Conservation (phyloP, 768 basidiomycete genomes). For the Panaeolus papilionaceus region DNA sequence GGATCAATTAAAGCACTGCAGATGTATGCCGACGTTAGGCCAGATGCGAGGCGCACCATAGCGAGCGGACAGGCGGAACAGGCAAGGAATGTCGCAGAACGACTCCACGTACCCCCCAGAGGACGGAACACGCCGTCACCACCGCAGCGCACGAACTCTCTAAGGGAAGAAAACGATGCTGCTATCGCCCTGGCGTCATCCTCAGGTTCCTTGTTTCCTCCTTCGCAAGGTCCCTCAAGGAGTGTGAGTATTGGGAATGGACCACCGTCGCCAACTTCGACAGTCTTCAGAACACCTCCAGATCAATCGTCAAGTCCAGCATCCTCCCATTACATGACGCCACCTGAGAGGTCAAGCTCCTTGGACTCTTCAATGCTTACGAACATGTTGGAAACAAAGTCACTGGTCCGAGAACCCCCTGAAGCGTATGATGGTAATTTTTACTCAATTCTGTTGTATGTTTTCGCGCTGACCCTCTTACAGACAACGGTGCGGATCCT, state of each 20-base stretch:
- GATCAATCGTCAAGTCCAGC: conserved; percentile 6
- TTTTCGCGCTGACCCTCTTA: background rate
- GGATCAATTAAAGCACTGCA: conserved; percentile 95
- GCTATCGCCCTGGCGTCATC: conserved; percentile 30
- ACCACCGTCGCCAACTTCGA: conserved; percentile 22
- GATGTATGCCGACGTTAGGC: conserved; percentile 88
- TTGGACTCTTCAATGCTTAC: conserved; percentile 4
- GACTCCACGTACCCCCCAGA: conserved; percentile 48
- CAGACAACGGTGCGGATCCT: conserved; percentile 7
- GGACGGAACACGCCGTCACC: conserved; percentile 39
- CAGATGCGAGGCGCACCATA: conserved; percentile 52
- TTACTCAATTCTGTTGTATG: background rate
- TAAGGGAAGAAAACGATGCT: conserved; percentile 33
- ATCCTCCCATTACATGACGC: conserved; percentile 7
- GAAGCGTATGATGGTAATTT: conserved; percentile 5
- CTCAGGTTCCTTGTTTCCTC: conserved; percentile 24
- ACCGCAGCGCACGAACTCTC: conserved; percentile 28
- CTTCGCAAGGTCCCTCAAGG: conserved; percentile 13
- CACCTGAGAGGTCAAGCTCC: conserved; percentile 2
- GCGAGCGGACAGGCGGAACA: conserved; percentile 46
- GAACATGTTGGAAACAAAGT: conserved; percentile 5
- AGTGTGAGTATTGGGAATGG: conserved; percentile 14
- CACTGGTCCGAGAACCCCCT: conserved; percentile 5
- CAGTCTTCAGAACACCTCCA: conserved; percentile 18
- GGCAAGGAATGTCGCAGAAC: conserved; percentile 52